Conservation (phyloP, 495 filamentous ascomycete species). For the Hypoxylon lienhwacheense region DNA sequence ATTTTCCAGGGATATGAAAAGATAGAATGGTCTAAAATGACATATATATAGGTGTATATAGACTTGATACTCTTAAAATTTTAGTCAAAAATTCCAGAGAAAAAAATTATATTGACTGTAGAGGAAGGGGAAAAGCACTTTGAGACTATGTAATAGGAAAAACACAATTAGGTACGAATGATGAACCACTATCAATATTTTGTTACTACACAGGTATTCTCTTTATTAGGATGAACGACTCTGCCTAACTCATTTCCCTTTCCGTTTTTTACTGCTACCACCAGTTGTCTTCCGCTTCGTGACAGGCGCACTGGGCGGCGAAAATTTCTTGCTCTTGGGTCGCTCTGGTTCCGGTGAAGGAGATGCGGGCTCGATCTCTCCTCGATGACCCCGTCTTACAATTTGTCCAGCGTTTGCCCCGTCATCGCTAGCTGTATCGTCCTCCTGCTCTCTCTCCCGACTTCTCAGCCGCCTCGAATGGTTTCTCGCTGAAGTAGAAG, state of each 20-base stretch:
- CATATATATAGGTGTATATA: no score
- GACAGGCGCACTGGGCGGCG: constrained; percentile 23
- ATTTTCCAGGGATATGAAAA: no score
- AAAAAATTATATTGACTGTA: no score
- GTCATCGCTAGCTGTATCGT: constrained; percentile 31
- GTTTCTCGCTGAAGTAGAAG: constrained; percentile 20
- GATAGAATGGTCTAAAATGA: no score
- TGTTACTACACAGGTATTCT: constrained; percentile 21
- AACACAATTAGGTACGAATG: neutral
- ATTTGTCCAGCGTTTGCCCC: constrained; percentile 13
- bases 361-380: constrained; percentile 25
- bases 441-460: constrained; percentile 30
- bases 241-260: constrained; percentile 33
- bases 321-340: constrained; percentile 35
- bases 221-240: constrained; percentile 13
- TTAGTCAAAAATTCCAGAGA: no score
- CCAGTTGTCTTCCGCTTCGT: constrained; percentile 38
- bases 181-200: constrained; percentile 35
- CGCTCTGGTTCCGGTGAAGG: constrained; percentile 35
- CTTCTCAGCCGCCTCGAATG: constrained; percentile 17
- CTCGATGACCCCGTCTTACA: constrained; percentile 9
- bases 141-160: no score
- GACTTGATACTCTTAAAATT: no score
- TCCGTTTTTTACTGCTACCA: constrained; percentile 27
- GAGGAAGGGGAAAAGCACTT: no score